Conservation (phyloP, 352 stramenopile genomes). For the Blastocystis sp. region DNA sequence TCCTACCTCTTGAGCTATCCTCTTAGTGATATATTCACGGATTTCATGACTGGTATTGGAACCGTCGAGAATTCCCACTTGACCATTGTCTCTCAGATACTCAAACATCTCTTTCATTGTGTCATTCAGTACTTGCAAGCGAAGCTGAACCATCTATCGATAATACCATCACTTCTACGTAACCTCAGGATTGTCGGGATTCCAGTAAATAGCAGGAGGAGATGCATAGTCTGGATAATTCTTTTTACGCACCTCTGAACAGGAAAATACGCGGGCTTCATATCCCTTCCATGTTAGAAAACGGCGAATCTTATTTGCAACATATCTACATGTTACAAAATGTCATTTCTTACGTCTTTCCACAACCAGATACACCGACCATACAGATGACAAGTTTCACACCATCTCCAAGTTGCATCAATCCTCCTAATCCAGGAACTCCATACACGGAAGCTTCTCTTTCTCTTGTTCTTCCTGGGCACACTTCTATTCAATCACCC, state of each 20-base stretch:
- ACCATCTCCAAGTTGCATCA: conserved; percentile 65
- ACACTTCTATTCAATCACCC: not conserved
- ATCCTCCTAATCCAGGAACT: conserved; percentile 64
- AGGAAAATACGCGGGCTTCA: conserved; percentile 56
- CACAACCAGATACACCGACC: conserved; percentile 59
- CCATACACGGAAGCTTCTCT: conserved; percentile 19
- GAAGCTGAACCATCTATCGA: conserved; percentile 11
- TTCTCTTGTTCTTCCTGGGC: conserved; percentile 16
- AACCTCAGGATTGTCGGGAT: conserved; percentile 31
- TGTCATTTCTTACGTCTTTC: conserved; percentile 35
- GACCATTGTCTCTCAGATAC: conserved; percentile 42
- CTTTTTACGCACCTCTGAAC: conserved; percentile 27
- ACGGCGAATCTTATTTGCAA: conserved; percentile 61
- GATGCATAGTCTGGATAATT: conserved; percentile 49
- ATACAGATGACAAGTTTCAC: conserved; percentile 68
- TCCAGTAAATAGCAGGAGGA: conserved; percentile 50
- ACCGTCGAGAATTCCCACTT: conserved; percentile 60
- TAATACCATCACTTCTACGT: not conserved
- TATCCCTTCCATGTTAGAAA: conserved; percentile 68
- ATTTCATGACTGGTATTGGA: conserved; percentile 27
- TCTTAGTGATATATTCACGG: conserved; percentile 44
- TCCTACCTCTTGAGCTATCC: conserved; percentile 35
- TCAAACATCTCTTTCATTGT: conserved; percentile 58
- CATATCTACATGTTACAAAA: conserved; percentile 10
- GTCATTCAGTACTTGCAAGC: not conserved